phyloP scores from a whole-genome alignment of 257 asterid genomes.

The Striga asiatica region DNA sequence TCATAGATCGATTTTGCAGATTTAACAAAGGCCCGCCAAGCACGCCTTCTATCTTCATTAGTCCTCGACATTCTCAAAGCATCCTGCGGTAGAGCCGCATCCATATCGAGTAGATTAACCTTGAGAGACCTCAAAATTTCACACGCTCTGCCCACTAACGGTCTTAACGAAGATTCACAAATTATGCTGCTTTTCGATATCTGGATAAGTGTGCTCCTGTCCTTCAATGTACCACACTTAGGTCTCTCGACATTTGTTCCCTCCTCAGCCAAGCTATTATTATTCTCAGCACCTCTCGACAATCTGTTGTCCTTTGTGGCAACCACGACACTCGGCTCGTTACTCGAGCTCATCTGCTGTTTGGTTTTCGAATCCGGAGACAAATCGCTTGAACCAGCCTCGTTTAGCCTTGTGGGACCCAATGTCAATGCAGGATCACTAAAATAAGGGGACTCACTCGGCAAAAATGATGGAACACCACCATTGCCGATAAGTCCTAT shows the following conservation, averaged over 20 bases:
- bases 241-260: conserved; percentile 25
- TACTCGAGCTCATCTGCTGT: conserved; percentile 18
- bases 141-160: conserved; percentile 54
- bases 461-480: conserved; percentile 49
- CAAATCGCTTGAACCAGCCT: conserved; percentile 19
- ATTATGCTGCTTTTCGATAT: conserved; percentile 31
- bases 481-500: conserved; percentile 55
- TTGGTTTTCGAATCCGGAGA: conserved; percentile 21
- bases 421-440: conserved; percentile 38
- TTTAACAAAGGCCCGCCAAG: conserved; percentile 81
- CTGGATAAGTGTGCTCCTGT: conserved; percentile 28
- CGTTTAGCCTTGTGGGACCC: conserved; percentile 22
- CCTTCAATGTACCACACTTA: conserved; percentile 31
- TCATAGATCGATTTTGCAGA: conserved; percentile 64
- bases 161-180: conserved; percentile 50
- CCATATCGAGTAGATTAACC: conserved; percentile 75
- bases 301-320: conserved; percentile 13
- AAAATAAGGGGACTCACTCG: conserved; percentile 25
- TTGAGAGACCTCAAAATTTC: conserved; percentile 56
- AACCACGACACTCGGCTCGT: conserved; percentile 19
- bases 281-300: conserved; percentile 22
- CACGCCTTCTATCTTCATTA: conserved; percentile 41
- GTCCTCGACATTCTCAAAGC: conserved; percentile 65
- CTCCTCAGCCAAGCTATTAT: conserved; percentile 20
- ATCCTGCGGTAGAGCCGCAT: conserved; percentile 74